These are phyloP conservation scores for Lobosporangium transversale DNA, from an alignment of 192 early-diverging fungal genomes.

Conservation along the genomic window DNA sequence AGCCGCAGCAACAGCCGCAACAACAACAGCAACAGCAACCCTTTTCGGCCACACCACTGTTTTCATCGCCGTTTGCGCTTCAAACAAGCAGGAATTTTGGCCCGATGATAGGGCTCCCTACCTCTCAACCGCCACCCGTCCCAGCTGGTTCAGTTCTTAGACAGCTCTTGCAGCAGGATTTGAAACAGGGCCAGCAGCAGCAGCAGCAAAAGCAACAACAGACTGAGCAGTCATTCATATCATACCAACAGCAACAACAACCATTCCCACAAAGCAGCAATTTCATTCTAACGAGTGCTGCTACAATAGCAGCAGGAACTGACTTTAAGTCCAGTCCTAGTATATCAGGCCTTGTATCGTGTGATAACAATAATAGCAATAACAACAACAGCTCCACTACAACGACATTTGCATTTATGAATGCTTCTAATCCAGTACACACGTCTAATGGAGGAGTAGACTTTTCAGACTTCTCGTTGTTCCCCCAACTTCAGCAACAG, in stretches of 20 bases:
- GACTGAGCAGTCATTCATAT: neutral
- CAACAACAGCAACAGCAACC: conserved; percentile 8
- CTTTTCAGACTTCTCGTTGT: conserved; percentile 20
- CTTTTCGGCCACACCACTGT: conserved; percentile 18
- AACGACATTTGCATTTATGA: neutral
- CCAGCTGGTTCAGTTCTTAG: neutral
- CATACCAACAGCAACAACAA: conserved; percentile 14
- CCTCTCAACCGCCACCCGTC: neutral
- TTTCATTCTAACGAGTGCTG: too few species aligned
- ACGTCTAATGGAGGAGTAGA: too few species aligned
- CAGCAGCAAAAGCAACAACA: conserved; percentile 10
- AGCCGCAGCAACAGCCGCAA: conserved; percentile 6
- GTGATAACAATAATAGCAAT: too few species aligned
- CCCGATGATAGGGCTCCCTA: too few species aligned
- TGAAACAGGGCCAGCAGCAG: too few species aligned
- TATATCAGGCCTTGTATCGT: too few species aligned
- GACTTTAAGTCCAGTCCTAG: too few species aligned
- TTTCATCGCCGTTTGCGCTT: conserved; percentile 37
- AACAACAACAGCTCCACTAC: conserved; percentile 10
- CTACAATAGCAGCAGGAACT: conserved; percentile 16
- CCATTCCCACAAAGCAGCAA: conserved; percentile 19
- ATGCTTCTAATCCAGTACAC: neutral
- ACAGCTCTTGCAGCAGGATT: conserved; percentile 4
- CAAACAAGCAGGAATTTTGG: conserved; percentile 5
- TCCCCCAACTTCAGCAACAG: conserved; percentile 13